A percentile compares a stretch with the other conserved stretches of the same genome.
Conservation (phyloP, 768 basidiomycete species). For the Chalciporus chontae region DNA sequence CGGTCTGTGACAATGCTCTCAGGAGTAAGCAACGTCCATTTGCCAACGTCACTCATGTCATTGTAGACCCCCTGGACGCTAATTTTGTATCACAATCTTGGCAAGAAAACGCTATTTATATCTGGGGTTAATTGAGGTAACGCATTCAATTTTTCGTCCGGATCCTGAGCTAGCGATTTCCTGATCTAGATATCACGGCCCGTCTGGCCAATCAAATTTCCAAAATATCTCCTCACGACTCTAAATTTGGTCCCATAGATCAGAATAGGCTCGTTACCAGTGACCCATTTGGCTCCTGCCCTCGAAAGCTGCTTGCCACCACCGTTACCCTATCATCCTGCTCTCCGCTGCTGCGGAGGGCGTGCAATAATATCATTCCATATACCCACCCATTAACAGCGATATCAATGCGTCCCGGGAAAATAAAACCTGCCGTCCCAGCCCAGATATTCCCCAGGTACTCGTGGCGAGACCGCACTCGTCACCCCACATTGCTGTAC, state of each 20-base stretch:
- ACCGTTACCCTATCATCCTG: too few species aligned
- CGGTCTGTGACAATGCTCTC: too few species aligned
- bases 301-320: background rate
- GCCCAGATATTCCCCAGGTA: conserved; percentile 15
- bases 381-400: background rate
- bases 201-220: conserved; percentile 22
- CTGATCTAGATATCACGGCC: conserved; percentile 10
- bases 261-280: conserved; percentile 3
- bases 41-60: too few species aligned
- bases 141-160: conserved; percentile 18
- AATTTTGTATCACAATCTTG: conserved; percentile 30
- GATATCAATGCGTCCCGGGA: background rate
- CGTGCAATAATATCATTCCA: background rate
- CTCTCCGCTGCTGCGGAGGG: background rate
- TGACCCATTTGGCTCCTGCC: conserved; percentile 1
- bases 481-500: conserved; percentile 27
- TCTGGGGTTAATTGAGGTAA: conserved; percentile 15
- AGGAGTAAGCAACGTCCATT: too few species aligned
- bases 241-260: conserved; percentile 14
- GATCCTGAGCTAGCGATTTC: conserved; percentile 12
- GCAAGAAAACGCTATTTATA: conserved; percentile 32
- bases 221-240: conserved; percentile 7
- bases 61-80: conserved; percentile 9
- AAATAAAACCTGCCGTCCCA: background rate
- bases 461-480: conserved; percentile 15